These are phyloP conservation scores for Prosopis cineraria DNA, from an alignment of 306 rosid species.

Conservation along the genomic window DNA sequence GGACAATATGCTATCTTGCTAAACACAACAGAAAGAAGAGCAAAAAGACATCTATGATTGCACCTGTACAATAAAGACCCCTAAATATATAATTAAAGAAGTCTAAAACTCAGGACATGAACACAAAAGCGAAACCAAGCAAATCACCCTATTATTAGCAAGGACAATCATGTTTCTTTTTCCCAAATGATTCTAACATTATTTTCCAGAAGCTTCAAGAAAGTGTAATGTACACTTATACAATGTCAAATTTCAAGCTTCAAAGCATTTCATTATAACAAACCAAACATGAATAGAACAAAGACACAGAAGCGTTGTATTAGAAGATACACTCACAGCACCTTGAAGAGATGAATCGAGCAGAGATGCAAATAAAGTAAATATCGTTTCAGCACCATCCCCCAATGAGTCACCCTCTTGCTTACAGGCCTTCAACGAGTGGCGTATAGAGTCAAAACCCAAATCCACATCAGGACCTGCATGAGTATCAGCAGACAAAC, in stretches of 20 bases:
- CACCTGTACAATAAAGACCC: background rate
- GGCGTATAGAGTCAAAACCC: conserved; percentile 60
- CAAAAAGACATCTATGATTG: background rate
- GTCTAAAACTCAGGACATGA: background rate
- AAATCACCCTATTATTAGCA: background rate
- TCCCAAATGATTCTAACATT: conserved; percentile 19
- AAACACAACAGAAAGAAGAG: background rate
- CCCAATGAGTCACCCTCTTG: conserved; percentile 65
- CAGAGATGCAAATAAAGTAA: conserved; percentile 69
- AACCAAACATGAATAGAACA: conserved; percentile 22
- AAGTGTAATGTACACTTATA: background rate
- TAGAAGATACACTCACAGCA: conserved; percentile 34
- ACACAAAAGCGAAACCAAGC: background rate
- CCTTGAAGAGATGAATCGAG: conserved; percentile 91
- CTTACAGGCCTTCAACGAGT: conserved; percentile 64
- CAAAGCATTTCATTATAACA: background rate
- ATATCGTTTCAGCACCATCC: conserved; percentile 71
- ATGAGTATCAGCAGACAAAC: conserved; percentile 49
- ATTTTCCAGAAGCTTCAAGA: conserved; percentile 17
- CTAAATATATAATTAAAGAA: background rate
- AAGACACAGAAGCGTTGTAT: background rate
- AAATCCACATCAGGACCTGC: conserved; percentile 55
- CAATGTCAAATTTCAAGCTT: conserved; percentile 28
- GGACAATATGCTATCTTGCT: background rate
- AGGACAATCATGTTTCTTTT: background rate